Conservation (phyloP, 2,329 filamentous ascomycete genomes). For the Didymella exigua region DNA sequence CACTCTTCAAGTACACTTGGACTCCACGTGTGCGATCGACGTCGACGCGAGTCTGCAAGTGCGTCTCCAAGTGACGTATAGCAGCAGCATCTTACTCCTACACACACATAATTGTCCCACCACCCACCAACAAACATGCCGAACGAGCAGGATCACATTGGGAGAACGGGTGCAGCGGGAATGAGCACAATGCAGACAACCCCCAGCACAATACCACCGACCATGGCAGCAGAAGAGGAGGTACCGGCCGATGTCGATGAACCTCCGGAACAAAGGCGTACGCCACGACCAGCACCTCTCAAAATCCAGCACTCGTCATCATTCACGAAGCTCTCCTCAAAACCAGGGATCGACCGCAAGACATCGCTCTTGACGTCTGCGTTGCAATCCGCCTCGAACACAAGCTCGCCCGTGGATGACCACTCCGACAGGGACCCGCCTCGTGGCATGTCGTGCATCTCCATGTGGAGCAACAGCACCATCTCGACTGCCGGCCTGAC, state of each 20-base stretch:
- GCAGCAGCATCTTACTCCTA: slow-evolving; percentile 1
- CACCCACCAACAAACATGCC: slow-evolving; percentile 34
- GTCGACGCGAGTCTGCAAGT: neutral
- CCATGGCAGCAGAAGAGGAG: slow-evolving; percentile 62
- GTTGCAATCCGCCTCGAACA: slow-evolving; percentile 61
- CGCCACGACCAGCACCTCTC: slow-evolving; percentile 50
- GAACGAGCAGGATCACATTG: slow-evolving; percentile 40
- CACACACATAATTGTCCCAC: slow-evolving; percentile 1
- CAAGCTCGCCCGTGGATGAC: slow-evolving; percentile 49
- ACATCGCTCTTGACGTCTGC: slow-evolving; percentile 88
- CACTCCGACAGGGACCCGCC: slow-evolving; percentile 43
- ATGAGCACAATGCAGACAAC: slow-evolving; percentile 38
- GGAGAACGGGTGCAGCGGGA: slow-evolving; percentile 23
- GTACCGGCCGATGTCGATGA: slow-evolving; percentile 80
- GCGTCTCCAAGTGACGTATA: neutral
- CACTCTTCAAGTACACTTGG: slow-evolving; percentile 9
- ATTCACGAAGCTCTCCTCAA: slow-evolving; percentile 56
- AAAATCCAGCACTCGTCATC: slow-evolving; percentile 48
- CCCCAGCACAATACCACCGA: slow-evolving; percentile 32
- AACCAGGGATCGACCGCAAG: slow-evolving; percentile 60
- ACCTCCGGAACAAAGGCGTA: slow-evolving; percentile 73
- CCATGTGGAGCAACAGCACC: slow-evolving; percentile 80
- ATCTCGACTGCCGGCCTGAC: slow-evolving; percentile 87
- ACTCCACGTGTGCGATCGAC: slow-evolving; percentile 6
- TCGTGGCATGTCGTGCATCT: slow-evolving; percentile 60